Base-by-base conservation (phyloP, 2,329 filamentous ascomycete genomes). In the Knufia petricola region DNA sequence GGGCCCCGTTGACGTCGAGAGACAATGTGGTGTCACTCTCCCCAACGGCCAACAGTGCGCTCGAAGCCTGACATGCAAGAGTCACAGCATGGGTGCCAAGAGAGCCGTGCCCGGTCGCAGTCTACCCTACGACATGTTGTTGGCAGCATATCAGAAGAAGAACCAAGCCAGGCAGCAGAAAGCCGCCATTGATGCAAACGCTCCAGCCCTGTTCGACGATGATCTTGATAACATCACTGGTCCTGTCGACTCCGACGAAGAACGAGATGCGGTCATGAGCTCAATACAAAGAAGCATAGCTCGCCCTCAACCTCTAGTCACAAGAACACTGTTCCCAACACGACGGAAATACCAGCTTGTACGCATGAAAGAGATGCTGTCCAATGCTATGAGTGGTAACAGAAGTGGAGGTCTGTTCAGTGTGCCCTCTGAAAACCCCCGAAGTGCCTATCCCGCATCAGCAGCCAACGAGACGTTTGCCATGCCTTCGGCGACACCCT, bases 111-210 rank as follows among this genome's bases (percentile, higher is more conserved):
- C 87, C 3, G 89, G 89, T 1, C 77, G 89, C 52, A 92, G 85
- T 38, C 69, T 94, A 51, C 89, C 89, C 1, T 95, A 95, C 62
- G 88, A 95, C 65, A 92, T 94, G 83, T 72, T 95, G 32, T 75
- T 95, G 31, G 82, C 85, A 12, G 83, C 84, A 6, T 92, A 92
- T 61, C 86, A 92, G 66, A 95, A 96, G 76, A 96, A 95, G 74
- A 98, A 98, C 60, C 92, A 96, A 66, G 92, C 92, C 19, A 94
- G 95, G 62, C 87, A 95, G 70, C 92, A 96, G 67, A 94, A 95
- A 70, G 89, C 89, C 30, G 88, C 89, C 31, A 84, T 98, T 57
- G 89, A 96, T 64, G 90, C 92, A 49, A 94, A 94, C 64, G 89
- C 89, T 1, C 89, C 88, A 2, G 90, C 54, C 20, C 46, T 59